phyloP scores from a whole-genome alignment of 2,329 filamentous ascomycete genomes.

The Diaporthe vexans region DNA sequence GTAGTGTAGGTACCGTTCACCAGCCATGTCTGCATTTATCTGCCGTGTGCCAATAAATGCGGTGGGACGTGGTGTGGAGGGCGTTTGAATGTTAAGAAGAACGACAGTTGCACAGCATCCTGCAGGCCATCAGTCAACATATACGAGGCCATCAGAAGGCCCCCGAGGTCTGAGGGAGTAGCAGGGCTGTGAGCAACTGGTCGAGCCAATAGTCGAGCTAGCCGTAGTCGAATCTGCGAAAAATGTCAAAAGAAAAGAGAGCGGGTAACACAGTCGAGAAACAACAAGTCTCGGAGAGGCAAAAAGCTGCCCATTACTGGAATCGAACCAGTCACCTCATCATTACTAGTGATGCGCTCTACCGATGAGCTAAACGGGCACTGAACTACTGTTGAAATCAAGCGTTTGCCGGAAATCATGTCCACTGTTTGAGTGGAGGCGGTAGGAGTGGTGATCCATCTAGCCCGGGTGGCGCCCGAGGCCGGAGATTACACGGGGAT shows the following conservation, averaged over 20 bases:
- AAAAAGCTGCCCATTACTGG: conserved; percentile 36
- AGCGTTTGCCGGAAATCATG: not conserved
- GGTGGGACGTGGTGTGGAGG: not conserved
- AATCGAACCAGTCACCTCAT: conserved; percentile 42
- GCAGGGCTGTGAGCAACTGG: too few species aligned
- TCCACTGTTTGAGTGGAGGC: too few species aligned
- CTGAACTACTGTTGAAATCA: too few species aligned
- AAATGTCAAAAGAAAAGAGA: not conserved
- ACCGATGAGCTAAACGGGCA: conserved; percentile 42
- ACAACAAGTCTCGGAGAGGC: too few species aligned
- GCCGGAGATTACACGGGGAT: too few species aligned
- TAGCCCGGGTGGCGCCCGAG: too few species aligned
- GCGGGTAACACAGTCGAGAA: too few species aligned
- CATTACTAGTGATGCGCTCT: conserved; percentile 44
- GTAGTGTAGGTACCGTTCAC: not conserved
- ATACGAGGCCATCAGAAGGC: not conserved
- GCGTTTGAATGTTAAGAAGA: not conserved
- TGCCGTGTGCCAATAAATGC: not conserved
- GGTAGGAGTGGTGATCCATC: not conserved
- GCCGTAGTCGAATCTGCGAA: not conserved
- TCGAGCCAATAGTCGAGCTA: not conserved
- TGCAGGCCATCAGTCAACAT: not conserved
- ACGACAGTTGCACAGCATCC: not conserved
- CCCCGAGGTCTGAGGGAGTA: too few species aligned
- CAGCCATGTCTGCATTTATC: not conserved